Conservation (phyloP, 2,329 filamentous ascomycete species). For the Colletotrichum cordylinicola region DNA sequence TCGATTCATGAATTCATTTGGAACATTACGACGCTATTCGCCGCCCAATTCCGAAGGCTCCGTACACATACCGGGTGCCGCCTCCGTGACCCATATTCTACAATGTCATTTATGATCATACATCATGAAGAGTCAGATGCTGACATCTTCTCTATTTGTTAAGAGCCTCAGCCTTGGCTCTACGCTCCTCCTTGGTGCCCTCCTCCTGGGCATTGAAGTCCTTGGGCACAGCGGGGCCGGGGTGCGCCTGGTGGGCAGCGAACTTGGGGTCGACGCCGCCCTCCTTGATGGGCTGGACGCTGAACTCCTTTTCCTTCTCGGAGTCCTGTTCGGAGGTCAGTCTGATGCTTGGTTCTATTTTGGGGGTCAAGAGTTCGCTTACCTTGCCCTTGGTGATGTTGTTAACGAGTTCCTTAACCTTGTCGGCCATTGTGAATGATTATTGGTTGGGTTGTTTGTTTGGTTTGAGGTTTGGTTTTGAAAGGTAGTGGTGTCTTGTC, state of each 20-base stretch:
- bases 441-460: neutral
- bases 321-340: conserved; percentile 9
- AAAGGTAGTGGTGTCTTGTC: neutral
- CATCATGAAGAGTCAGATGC: neutral
- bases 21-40: neutral
- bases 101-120: conserved; percentile 6
- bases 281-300: conserved; percentile 50
- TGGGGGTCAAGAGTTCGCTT: neutral
- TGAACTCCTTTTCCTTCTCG: conserved; percentile 48
- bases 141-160: conserved; percentile 55
- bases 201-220: conserved; percentile 60
- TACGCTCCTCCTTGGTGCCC: conserved; percentile 72
- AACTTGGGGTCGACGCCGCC: conserved; percentile 50
- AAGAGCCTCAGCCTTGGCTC: conserved; percentile 67
- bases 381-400: conserved; percentile 22
- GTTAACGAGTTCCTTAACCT: conserved; percentile 25
- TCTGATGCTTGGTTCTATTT: neutral
- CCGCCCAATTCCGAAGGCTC: neutral
- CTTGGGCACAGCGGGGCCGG: conserved; percentile 62
- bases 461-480: neutral
- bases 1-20: conserved; percentile 3
- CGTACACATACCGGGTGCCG: neutral
- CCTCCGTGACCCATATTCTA: neutral
- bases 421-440: conserved; percentile 17
- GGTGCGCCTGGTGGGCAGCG: conserved; percentile 58